Evolutionary conservation across 441 rosid genomes (phyloP), one percentile per base, ranked within the genome.

Genomic region (Erysimum pusillum): DNA sequence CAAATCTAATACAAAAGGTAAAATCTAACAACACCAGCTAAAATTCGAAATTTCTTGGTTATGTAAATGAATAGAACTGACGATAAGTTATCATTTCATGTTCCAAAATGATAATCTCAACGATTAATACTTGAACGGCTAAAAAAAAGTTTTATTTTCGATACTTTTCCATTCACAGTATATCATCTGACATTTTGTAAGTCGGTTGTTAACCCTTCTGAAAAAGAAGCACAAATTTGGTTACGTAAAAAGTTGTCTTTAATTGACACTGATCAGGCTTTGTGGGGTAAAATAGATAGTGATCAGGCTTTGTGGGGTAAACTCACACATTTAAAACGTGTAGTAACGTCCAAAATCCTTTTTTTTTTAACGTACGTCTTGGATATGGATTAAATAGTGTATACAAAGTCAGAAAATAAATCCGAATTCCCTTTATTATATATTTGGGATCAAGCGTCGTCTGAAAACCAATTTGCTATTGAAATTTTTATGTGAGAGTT

Each of bases 281-380:
- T 18, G 58, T 74, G 13, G 77, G 65, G 65, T 64, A 7, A 28
- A 28, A 28, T 28, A 28, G 31, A 28, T 28, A 28, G 31, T 28
- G 31, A 28, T 28, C 31, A 28, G 31, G 31, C 31, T 28, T 18
- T 18, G 58, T 74, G 17, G 77, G 65, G 65, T 64, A 7, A 28
- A 56, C 7, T n/a, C 51, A 28, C 72, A 74, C 52, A 65, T 58
- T 67, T 66, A 46, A 66, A 66, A 46, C 39, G 38, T 52, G 64
- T 52, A 28, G 2, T 48, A 20, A 31, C 61, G 13, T 59, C 25
- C 0, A 59, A 35, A 2, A 9, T 35, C 7, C 14, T 3, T 34
- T 34, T 34, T 7, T 48, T 45, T 45, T 45, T 45, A 0, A 36
- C 11, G 39, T 1, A 36, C 11, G 41, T 36, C 10, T 36, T 36